A percentile compares a stretch with the other conserved stretches of the same genome.
Conservation (phyloP, 23 red algal species). For the Cyanidium caldarium region DNA sequence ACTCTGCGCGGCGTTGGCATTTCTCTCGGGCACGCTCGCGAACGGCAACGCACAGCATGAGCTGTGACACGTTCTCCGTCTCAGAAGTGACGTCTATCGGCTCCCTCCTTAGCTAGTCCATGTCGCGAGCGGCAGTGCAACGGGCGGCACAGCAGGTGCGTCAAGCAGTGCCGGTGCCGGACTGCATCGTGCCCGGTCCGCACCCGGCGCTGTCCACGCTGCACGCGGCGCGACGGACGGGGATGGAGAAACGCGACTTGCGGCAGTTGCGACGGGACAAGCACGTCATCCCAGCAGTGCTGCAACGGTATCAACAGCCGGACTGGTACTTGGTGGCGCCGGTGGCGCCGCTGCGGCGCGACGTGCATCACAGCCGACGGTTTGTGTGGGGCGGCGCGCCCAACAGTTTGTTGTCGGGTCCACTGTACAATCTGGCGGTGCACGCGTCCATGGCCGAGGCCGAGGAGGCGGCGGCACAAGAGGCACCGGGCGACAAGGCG, state of each 20-base stretch:
- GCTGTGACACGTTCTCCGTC: no score
- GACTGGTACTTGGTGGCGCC: not conserved
- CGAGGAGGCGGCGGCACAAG: not conserved
- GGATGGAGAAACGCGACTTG: not conserved
- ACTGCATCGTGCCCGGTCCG: no score
- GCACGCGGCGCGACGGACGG: not conserved
- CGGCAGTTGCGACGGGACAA: not conserved
- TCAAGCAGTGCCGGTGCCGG: no score
- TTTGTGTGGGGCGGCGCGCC: not conserved
- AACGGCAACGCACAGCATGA: no score
- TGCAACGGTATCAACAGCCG: not conserved
- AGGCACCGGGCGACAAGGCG: not conserved
- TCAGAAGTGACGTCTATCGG: no score
- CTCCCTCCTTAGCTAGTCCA: no score
- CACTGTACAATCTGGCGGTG: conserved; percentile 1
- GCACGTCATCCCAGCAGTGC: not conserved
- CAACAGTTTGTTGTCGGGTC: not conserved
- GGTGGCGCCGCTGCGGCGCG: not conserved
- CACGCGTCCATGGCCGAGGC: not conserved
- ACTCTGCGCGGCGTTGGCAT: no score
- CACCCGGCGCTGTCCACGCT: not conserved
- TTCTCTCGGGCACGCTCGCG: no score
- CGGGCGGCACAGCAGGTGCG: no score
- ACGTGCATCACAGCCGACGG: not conserved
- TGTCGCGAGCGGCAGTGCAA: no score